A percentile compares a stretch with the other conserved stretches of the same genome.
phyloP scores from a whole-genome alignment of 1,284 basidiomycete species.

The Pseudozyma sp. region DNA sequence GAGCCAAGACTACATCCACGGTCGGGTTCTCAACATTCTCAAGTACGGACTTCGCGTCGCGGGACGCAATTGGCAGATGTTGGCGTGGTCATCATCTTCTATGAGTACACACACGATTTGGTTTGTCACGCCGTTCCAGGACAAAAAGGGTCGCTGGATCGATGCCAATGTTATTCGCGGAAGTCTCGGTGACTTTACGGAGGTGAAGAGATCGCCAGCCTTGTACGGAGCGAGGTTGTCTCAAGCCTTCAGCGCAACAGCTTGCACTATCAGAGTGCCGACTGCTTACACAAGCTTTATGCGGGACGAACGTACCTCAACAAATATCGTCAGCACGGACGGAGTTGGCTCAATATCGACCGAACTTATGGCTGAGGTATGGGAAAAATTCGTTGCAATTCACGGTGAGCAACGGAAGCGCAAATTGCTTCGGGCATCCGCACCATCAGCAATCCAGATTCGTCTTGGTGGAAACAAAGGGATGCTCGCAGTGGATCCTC shows the following conservation, averaged over 20 bases:
- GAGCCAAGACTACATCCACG: slow-evolving; percentile 19
- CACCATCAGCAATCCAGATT: slow-evolving; percentile 44
- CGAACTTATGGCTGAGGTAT: slow-evolving; percentile 37
- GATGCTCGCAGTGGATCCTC: slow-evolving; percentile 35
- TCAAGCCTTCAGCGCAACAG: slow-evolving; percentile 48
- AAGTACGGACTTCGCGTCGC: slow-evolving; percentile 24
- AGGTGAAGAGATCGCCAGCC: too few relatives aligned
- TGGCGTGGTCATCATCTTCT: slow-evolving; percentile 41
- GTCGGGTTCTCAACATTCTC: slow-evolving; percentile 24
- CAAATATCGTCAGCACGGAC: too few relatives aligned
- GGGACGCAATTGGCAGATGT: slow-evolving; percentile 31
- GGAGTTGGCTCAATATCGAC: slow-evolving; percentile 37
- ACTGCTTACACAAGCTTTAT: background rate
- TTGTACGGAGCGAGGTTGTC: slow-evolving; percentile 40
- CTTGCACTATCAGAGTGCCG: slow-evolving; percentile 17
- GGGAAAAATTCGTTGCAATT: slow-evolving; percentile 19
- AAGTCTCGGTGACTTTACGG: slow-evolving; percentile 39
- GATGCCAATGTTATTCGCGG: slow-evolving; percentile 29
- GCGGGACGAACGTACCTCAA: too few relatives aligned
- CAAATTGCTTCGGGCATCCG: slow-evolving; percentile 17
- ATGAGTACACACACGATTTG: slow-evolving; percentile 39
- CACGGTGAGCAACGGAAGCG: slow-evolving; percentile 30
- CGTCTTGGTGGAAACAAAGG: slow-evolving; percentile 42
- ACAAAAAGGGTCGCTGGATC: slow-evolving; percentile 11
- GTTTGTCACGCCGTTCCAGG: slow-evolving; percentile 25